phyloP scores from a whole-genome alignment of 192 early-diverging fungal species.

The Phycomyces nitens region DNA sequence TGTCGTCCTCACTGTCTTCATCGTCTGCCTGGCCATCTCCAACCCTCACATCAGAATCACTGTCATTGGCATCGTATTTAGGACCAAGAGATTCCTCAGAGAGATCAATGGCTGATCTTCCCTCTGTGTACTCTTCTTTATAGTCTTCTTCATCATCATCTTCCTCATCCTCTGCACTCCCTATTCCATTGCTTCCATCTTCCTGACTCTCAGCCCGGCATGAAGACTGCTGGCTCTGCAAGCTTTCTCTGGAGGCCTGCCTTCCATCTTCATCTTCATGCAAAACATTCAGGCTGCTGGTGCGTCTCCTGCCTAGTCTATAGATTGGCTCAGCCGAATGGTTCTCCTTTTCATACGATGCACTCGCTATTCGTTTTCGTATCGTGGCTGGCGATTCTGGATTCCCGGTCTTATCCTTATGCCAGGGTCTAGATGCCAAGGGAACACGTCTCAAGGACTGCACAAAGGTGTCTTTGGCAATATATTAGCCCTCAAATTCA shows the following conservation, averaged over 20 bases:
- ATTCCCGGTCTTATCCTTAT: background rate
- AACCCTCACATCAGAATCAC: slow-evolving; percentile 11
- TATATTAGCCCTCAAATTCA: background rate
- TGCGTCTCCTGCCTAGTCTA: slow-evolving; percentile 14
- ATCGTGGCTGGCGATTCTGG: background rate
- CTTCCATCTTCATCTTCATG: slow-evolving; percentile 6
- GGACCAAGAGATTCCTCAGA: background rate
- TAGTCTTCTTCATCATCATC: background rate
- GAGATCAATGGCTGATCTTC: background rate
- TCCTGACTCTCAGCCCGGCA: background rate
- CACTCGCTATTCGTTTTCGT: background rate
- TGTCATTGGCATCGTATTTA: slow-evolving; percentile 6
- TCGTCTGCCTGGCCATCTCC: slow-evolving; percentile 1
- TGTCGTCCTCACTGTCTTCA: slow-evolving; percentile 8
- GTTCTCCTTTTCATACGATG: background rate
- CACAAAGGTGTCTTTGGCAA: background rate
- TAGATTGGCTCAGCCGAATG: background rate
- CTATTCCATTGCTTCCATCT: background rate
- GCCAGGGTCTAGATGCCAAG: background rate
- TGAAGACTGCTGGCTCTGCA: slow-evolving; percentile 1
- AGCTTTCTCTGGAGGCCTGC: background rate
- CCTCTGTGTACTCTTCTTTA: slow-evolving; percentile 7
- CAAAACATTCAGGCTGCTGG: slow-evolving; percentile 32
- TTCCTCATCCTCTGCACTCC: background rate
- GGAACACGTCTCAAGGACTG: slow-evolving; percentile 19